Conservation (phyloP, 345 rosid genomes). For the Gynandropsis gynandra region DNA sequence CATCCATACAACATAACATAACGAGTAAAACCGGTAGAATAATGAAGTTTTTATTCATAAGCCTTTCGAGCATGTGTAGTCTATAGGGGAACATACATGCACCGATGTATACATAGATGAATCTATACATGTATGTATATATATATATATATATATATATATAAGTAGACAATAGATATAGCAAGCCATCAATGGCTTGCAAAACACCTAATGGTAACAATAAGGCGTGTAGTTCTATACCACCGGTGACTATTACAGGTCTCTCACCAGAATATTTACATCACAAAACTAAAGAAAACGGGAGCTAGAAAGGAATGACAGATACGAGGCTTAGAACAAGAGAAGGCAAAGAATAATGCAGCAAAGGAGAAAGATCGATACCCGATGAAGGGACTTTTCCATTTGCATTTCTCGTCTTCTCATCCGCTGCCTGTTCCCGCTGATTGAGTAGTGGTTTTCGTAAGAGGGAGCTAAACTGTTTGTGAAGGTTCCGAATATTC, state of each 20-base stretch:
- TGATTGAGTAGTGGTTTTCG: slow-evolving; percentile 31
- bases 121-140: too few relatives aligned
- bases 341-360: slow-evolving; percentile 72
- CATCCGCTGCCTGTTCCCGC: slow-evolving; percentile 46
- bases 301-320: slow-evolving; percentile 22
- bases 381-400: slow-evolving; percentile 65
- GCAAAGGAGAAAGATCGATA: slow-evolving; percentile 62
- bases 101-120: too few relatives aligned
- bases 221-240: too few relatives aligned
- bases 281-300: slow-evolving; percentile 14
- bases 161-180: too few relatives aligned
- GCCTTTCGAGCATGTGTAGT: too few relatives aligned
- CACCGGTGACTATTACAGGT: slow-evolving; percentile 4
- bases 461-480: slow-evolving; percentile 43
- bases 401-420: slow-evolving; percentile 66
- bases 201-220: too few relatives aligned
- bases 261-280: slow-evolving; percentile 22
- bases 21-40: too few relatives aligned
- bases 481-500: slow-evolving; percentile 45
- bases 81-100: too few relatives aligned
- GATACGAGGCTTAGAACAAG: slow-evolving; percentile 38
- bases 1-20: too few relatives aligned
- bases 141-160: too few relatives aligned
- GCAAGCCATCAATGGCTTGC: too few relatives aligned
- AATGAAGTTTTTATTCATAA: too few relatives aligned